phyloP scores from a whole-genome alignment of 495 filamentous ascomycete species.

The Aspergillus incahuasiensis region DNA sequence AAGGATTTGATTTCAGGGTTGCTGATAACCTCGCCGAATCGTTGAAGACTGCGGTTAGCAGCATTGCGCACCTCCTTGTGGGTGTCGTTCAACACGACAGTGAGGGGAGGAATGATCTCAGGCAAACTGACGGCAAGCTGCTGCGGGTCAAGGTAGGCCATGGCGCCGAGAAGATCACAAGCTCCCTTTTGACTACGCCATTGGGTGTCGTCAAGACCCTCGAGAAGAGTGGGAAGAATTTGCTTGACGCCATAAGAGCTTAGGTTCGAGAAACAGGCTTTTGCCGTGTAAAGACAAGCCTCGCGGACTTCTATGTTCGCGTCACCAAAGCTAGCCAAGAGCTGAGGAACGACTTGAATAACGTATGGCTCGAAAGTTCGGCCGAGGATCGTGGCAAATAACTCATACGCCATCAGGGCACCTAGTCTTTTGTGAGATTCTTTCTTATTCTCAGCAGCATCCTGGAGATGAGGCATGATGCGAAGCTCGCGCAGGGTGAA shows the following conservation, averaged over 20 bases:
- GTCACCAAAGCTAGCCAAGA: slow-evolving; percentile 87
- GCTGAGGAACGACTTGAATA: slow-evolving; percentile 88
- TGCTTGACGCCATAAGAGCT: slow-evolving; percentile 95
- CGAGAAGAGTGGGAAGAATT: slow-evolving; percentile 84
- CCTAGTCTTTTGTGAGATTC: slow-evolving; percentile 84
- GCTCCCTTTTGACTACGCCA: slow-evolving; percentile 99
- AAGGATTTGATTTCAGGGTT: slow-evolving; percentile 93
- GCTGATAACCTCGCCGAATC: slow-evolving; percentile 96
- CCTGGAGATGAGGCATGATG: slow-evolving; percentile 72
- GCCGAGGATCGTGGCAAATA: slow-evolving; percentile 79
- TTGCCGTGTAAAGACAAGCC: slow-evolving; percentile 85
- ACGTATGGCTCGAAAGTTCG: slow-evolving; percentile 92
- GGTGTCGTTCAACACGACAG: slow-evolving; percentile 89
- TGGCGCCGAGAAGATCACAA: slow-evolving; percentile 91
- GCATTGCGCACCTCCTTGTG: slow-evolving; percentile 93
- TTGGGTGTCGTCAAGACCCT: slow-evolving; percentile 89
- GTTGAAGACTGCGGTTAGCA: slow-evolving; percentile 91
- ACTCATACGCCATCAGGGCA: slow-evolving; percentile 82
- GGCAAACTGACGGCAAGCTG: slow-evolving; percentile 89
- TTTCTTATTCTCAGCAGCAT: slow-evolving; percentile 85
- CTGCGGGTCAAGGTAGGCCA: slow-evolving; percentile 95
- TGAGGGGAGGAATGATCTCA: slow-evolving; percentile 93
- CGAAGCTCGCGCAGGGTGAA: slow-evolving; percentile 78
- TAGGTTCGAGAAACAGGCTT: slow-evolving; percentile 86
- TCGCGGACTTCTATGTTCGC: slow-evolving; percentile 83